phyloP scores from a whole-genome alignment of 1,139 yeast species.

The Wickerhamomyces sp. region DNA sequence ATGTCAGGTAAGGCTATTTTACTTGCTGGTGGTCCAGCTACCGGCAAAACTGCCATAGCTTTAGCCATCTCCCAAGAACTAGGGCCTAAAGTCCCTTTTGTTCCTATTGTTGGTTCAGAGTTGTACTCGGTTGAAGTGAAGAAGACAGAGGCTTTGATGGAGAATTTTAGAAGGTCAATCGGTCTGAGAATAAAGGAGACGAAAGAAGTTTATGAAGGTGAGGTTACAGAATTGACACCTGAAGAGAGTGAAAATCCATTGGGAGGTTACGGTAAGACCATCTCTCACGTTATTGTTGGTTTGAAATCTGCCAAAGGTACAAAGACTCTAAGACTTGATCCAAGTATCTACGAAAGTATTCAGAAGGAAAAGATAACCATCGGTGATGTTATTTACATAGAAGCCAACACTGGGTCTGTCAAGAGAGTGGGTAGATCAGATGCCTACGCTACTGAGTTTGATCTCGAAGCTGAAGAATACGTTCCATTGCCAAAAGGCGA shows the following conservation, averaged over 20 bases:
- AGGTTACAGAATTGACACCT: constrained; percentile 92
- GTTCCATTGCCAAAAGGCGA: constrained; percentile 99
- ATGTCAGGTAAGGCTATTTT: constrained; percentile 96
- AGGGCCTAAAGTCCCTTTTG: constrained; percentile 97
- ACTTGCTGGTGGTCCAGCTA: constrained; percentile 96
- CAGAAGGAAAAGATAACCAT: constrained; percentile 92
- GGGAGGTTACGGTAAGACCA: constrained; percentile 97
- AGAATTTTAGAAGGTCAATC: constrained; percentile 92
- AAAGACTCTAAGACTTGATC: constrained; percentile 86
- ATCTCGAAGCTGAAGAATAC: constrained; percentile 96
- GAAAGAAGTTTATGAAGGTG: constrained; percentile 98
- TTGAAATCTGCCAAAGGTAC: constrained; percentile 95
- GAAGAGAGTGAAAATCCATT: constrained; percentile 96
- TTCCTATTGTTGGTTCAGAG: constrained; percentile 96
- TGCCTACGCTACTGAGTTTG: constrained; percentile 97
- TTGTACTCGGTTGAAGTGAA: constrained; percentile 95
- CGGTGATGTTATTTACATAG: constrained; percentile 96
- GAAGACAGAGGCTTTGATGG: constrained; percentile 96
- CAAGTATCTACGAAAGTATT: constrained; percentile 90
- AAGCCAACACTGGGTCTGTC: constrained; percentile 96
- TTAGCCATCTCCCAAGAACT: constrained; percentile 93
- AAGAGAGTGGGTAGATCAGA: constrained; percentile 97
- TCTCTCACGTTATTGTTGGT: constrained; percentile 90
- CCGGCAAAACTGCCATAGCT: constrained; percentile 97
- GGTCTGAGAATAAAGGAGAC: constrained; percentile 95